Evolutionary conservation across 2,329 filamentous ascomycete species (phyloP), one percentile per base, ranked within the genome.

Genomic region (Penicillium polonicum): DNA sequence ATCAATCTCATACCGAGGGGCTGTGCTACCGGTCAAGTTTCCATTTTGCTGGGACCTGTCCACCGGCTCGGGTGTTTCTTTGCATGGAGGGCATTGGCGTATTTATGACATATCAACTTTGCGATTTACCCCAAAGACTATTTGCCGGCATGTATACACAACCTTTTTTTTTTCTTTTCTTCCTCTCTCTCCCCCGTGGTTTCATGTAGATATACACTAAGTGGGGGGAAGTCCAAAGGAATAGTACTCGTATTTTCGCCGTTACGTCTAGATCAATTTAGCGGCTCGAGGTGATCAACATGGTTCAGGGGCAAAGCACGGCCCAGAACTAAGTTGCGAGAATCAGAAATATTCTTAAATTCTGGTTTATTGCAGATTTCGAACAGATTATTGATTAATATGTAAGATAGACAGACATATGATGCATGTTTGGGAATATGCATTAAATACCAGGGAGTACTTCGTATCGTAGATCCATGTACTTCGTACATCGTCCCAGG

Each of bases 271-370:
- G 38, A 55, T 55, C 36, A 13, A 19, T 33, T 48, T 46, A 52
- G 42, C 19, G 51, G 45, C 39, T 56, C 39, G 21, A 36, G 13
- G 23, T 41, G 54, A 57, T 57, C 54, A 51, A 51, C 54, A 46
- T 55, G 15, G 52, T 6, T 57, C 55, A 57, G 55, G 55, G 55
- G 55, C 55, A 52, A 48, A 23, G 49, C 55, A 57, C 54, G 48
- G 54, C n/a, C 54, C 48, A 52, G 7, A 15, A 25, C 2, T 25
- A 27, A 43, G 43, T 38, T 27, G 35, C 21, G 27, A 55, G 43
- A 38, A 48, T 48, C 27, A 29, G 15, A 39, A n/a, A 9, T 43
- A 50, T 55, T 55, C 17, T 33, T 25, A 8, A 27, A 8, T 35
- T 23, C 17, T 56, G 35, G 39, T 36, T 17, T 43, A 46, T 46